Percentiles rank a stretch among this genome's conserved stretches.
Conservation (phyloP, 1,284 basidiomycete genomes). For the Xerocomus minutiporus region DNA sequence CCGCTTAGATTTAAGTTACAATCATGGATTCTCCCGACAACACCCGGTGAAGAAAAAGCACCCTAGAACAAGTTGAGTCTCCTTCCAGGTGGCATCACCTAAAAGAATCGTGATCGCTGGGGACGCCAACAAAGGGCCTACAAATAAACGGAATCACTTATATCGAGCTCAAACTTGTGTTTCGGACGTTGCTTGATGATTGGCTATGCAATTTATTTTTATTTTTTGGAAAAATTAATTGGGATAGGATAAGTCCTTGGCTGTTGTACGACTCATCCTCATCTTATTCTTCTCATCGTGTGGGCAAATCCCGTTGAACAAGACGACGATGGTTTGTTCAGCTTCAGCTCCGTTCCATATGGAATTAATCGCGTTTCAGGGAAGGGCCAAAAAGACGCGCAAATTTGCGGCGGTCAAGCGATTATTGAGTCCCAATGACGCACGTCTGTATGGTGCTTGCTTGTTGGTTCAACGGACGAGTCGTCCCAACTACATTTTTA, state of each 20-base stretch:
- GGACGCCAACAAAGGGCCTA: neutral
- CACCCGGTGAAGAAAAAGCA: too few species aligned
- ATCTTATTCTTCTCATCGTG: neutral
- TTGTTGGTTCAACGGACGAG: neutral
- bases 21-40: too few species aligned
- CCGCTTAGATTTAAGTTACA: too few species aligned
- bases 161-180: too few species aligned
- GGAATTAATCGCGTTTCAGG: constrained; percentile 44
- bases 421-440: constrained; percentile 92
- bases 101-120: too few species aligned
- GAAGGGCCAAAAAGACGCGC: constrained; percentile 90
- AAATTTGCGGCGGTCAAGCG: constrained; percentile 96
- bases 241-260: neutral
- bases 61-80: too few species aligned
- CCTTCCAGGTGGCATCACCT: too few species aligned
- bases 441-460: constrained; percentile 70
- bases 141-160: too few species aligned
- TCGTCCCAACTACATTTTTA: constrained; percentile 3
- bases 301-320: neutral
- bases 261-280: neutral
- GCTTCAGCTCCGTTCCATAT: neutral
- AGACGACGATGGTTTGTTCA: constrained; percentile 15
- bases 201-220: neutral
- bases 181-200: neutral
- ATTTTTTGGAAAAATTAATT: neutral